These are phyloP conservation scores for Calycina marina DNA, from an alignment of 2,329 filamentous ascomycete species.

Conservation along the genomic window DNA sequence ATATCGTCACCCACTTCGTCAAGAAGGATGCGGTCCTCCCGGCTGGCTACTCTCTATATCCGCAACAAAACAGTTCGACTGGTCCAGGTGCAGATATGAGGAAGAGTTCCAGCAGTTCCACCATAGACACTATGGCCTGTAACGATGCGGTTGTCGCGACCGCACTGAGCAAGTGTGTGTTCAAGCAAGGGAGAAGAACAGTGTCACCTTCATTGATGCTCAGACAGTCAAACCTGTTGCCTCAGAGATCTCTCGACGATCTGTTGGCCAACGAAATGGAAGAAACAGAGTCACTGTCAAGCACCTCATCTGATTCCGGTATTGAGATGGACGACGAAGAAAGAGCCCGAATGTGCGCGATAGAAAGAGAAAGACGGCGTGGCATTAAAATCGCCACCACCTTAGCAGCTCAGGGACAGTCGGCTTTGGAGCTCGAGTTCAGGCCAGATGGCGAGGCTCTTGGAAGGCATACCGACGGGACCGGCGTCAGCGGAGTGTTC, in stretches of 20 bases:
- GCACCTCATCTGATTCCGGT: constrained; percentile 11
- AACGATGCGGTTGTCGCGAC: constrained; percentile 26
- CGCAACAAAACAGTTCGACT: constrained; percentile 14
- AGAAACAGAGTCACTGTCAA: neutral
- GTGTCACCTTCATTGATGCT: constrained; percentile 50
- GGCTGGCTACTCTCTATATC: constrained; percentile 21
- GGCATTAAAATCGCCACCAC: constrained; percentile 12
- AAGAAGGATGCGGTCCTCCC: constrained; percentile 24
- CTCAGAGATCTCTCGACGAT: constrained; percentile 20
- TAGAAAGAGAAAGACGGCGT: constrained; percentile 12
- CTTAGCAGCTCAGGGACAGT: constrained; percentile 9
- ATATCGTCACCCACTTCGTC: constrained; percentile 40
- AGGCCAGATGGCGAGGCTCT: constrained; percentile 19
- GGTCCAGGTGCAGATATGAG: constrained; percentile 1
- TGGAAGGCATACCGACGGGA: constrained; percentile 24
- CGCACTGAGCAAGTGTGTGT: constrained; percentile 41
- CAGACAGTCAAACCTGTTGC: constrained; percentile 43
- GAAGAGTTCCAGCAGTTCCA: too few relatives aligned
- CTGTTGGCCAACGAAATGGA: neutral
- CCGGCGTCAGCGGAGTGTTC: constrained; percentile 23
- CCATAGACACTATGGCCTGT: constrained; percentile 2
- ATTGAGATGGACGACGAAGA: constrained; percentile 5
- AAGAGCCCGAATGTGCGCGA: constrained; percentile 1
- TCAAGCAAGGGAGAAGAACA: constrained; percentile 47
- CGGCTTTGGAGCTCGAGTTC: constrained; percentile 15